Base-by-base conservation (phyloP, 2,329 filamentous ascomycete species). In the Aspergillus chevalieri region DNA sequence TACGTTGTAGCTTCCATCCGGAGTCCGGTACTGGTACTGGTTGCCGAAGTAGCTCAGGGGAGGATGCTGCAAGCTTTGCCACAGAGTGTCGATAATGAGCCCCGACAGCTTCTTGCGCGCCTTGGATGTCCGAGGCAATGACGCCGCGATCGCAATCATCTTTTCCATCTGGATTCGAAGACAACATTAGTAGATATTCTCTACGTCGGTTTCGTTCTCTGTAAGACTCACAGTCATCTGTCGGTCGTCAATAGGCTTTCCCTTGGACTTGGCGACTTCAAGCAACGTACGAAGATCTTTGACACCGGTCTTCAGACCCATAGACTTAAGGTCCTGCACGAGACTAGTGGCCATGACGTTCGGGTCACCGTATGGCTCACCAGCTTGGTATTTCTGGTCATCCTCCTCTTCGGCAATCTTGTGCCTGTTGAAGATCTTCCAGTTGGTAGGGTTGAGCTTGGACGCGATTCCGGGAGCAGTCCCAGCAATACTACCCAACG, bases 321-420 rank as follows among this genome's bases (percentile, higher is more conserved):
- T 83, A 85, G 86, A 90, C 51, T 80, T 74, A 56, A 89, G 86
- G 59, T 91, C 87, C 54, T 79, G 81, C 46, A 80, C 77, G 4
- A 74, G 74, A 55, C 89, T 83, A 57, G 83, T 83, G 3, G 85
- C 86, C 68, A 90, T 86, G 47, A 57, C 57, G 2, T 44, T 44
- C 17, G 47, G 46, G 28, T 50, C 48, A 6, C 50, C 50, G 46
- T 49, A 48, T 21, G 36, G 43, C 8, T 43, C 44, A 4, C 49
- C 49, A 15, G 52, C 48, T 36, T 53, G 49, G 19, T 53, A 51
- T 30, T 49, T 51, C 46, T 49, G 44, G 19, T 52, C 50, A 45
- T 52, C 50, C 19, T 52, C 47, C 44, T 50, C 44, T 30, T 52
- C 50, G 14, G 47, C 50, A 14, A 52, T 42, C 46, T 48, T 48